Evolutionary conservation across 352 stramenopile species (phyloP).

Genomic region (Phytophthora nicotianae): DNA sequence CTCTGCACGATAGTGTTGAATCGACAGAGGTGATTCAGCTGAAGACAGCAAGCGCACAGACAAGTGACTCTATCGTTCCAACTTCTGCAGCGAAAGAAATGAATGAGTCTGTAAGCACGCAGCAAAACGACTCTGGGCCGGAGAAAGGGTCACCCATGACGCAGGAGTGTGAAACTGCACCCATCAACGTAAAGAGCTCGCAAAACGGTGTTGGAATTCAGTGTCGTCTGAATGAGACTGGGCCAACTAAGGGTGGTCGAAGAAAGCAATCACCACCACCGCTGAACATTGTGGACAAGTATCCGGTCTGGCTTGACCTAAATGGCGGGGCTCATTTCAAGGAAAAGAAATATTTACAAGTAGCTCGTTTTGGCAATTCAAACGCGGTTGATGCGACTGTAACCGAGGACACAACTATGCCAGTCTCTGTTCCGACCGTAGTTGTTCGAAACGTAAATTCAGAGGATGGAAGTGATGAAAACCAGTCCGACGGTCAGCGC

Average conservation of each 20-base stretch:
- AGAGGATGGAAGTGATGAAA: slow-evolving; percentile 21
- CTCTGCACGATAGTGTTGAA: not conserved
- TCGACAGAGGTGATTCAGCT: slow-evolving; percentile 7
- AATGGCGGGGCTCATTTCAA: slow-evolving; percentile 14
- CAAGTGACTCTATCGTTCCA: slow-evolving; percentile 1
- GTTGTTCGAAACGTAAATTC: slow-evolving; percentile 3
- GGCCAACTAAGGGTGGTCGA: not conserved
- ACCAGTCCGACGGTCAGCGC: slow-evolving; percentile 20
- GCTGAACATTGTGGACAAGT: slow-evolving; percentile 39
- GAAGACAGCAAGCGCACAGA: slow-evolving; percentile 26
- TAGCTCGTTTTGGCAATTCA: slow-evolving; percentile 27
- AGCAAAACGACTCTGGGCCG: slow-evolving; percentile 11
- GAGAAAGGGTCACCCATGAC: slow-evolving; percentile 20
- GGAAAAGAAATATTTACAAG: slow-evolving; percentile 41
- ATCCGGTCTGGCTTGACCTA: slow-evolving; percentile 44
- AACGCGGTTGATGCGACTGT: not conserved
- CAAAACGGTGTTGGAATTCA: slow-evolving; percentile 21
- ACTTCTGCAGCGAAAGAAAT: slow-evolving; percentile 1
- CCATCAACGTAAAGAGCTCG: not conserved
- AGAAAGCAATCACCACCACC: slow-evolving; percentile 8
- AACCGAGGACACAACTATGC: slow-evolving; percentile 12
- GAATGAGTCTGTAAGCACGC: not conserved
- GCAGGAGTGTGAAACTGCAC: slow-evolving; percentile 4
- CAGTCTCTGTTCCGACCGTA: not conserved
- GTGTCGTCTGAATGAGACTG: slow-evolving; percentile 18